Base-by-base conservation (phyloP, 331 rosid genomes). In the Quercus phellos region DNA sequence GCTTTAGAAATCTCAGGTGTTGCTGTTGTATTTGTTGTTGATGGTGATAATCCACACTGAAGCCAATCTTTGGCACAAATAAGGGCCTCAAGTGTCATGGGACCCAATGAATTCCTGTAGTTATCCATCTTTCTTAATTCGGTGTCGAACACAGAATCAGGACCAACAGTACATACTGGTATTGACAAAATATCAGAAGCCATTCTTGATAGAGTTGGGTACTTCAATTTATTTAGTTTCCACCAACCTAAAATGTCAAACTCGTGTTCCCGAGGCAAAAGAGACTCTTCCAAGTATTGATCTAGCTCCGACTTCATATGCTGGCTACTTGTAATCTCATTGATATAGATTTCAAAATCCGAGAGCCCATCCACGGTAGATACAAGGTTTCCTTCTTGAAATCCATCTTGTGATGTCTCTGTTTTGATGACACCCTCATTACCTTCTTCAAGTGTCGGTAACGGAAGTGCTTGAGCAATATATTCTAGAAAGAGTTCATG, bases 201-300 rank as follows among this genome's bases (percentile, higher is more conserved):
- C 84, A 91, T 86, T 75, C 78, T 87, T 6, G 93, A 90, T 64
- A 94, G 84, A 71, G 95, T 89, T 53, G 99, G 99, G 82, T 88
- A 94, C 82, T 85, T 92, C 13, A 58, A 35, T 82, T 81, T 88
- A 79, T 92, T 87, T 38, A 72, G 72, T 77, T 74, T 92, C 99
- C 99, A 94, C 99, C 99, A 94, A 43, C 76, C 86, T 83, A 92
- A 60, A 51, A 92, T 78, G 76, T 94, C 97, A 19, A 94, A 92
- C 50, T 90, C 90, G 67, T 67, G 80, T 43, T 30, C 83, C n/a
- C 58, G 77, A 4, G 88, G 79, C 38, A 86, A 77, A 67, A 80
- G 55, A 56, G 91, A 78, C 76, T 92, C 99, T 78, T 93, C 99
- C 74, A 94, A 72, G 74, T 94, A 94, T 83, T 90, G 93, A 64